Evolutionary conservation across 2,329 filamentous ascomycete species (phyloP).

Genomic region (Phialophora chinensis): DNA sequence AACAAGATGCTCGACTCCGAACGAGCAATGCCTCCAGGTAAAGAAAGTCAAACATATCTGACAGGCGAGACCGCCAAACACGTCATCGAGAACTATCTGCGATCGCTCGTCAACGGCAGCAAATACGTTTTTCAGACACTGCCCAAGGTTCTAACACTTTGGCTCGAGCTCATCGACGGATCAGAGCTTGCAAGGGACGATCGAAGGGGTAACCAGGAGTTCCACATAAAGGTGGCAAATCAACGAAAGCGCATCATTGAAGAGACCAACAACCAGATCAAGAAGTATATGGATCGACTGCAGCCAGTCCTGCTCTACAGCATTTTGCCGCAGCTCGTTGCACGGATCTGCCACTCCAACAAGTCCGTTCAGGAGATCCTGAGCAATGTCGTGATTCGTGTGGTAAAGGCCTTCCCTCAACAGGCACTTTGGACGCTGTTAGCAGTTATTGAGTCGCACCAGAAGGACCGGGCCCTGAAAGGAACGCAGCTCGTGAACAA

Average conservation of each 20-base stretch:
- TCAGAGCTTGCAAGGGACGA: slow-evolving; percentile 66
- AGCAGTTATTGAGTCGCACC: slow-evolving; percentile 81
- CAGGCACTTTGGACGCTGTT: slow-evolving; percentile 92
- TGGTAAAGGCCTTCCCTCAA: slow-evolving; percentile 84
- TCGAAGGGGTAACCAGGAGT: slow-evolving; percentile 56
- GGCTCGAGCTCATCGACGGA: slow-evolving; percentile 86
- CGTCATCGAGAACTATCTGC: slow-evolving; percentile 90
- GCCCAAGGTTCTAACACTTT: slow-evolving; percentile 87
- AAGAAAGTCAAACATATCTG: slow-evolving; percentile 76
- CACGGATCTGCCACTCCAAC: slow-evolving; percentile 90
- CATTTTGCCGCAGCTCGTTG: slow-evolving; percentile 88
- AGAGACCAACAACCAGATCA: slow-evolving; percentile 73
- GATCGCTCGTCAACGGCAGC: slow-evolving; percentile 83
- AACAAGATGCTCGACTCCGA: slow-evolving; percentile 94
- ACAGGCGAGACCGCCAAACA: slow-evolving; percentile 85
- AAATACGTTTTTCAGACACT: slow-evolving; percentile 97
- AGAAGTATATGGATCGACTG: slow-evolving; percentile 72
- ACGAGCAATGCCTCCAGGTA: slow-evolving; percentile 73
- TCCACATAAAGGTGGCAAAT: slow-evolving; percentile 54
- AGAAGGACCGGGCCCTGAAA: slow-evolving; percentile 68
- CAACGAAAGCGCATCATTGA: slow-evolving; percentile 69
- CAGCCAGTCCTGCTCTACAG: slow-evolving; percentile 58
- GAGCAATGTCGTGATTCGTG: slow-evolving; percentile 79
- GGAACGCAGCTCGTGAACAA: slow-evolving; percentile 54
- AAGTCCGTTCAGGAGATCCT: slow-evolving; percentile 76